Evolutionary conservation across 2,329 filamentous ascomycete genomes (phyloP).

Genomic region (Ascochyta fabae): DNA sequence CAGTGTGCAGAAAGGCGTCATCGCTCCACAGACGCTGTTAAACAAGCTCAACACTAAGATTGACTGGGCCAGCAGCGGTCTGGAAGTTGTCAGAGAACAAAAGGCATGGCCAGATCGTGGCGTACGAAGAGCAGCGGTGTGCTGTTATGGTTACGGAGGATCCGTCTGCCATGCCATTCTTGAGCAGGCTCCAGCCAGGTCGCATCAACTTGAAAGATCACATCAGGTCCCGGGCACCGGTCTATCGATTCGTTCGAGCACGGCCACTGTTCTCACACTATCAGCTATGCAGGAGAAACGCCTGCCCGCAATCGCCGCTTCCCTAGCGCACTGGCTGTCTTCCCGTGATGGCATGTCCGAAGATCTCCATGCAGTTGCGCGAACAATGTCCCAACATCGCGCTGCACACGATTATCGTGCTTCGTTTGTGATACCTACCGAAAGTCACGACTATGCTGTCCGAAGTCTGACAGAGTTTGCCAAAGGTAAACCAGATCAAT

Average conservation of each 20-base stretch:
- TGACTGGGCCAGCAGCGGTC: slow-evolving; percentile 26
- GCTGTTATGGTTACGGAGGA: slow-evolving; percentile 55
- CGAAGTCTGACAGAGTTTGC: slow-evolving; percentile 23
- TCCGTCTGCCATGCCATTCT: slow-evolving; percentile 53
- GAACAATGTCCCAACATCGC: slow-evolving; percentile 41
- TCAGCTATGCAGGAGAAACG: slow-evolving; percentile 46
- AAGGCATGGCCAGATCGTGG: slow-evolving; percentile 29
- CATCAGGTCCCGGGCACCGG: not conserved
- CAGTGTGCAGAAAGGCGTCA: slow-evolving; percentile 45
- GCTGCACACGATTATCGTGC: slow-evolving; percentile 43
- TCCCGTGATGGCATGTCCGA: slow-evolving; percentile 19
- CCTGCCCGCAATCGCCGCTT: slow-evolving; percentile 26
- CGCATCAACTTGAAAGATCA: not conserved
- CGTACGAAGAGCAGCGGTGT: slow-evolving; percentile 49
- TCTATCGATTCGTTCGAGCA: not conserved
- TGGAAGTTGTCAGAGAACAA: slow-evolving; percentile 13
- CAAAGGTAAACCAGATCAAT: slow-evolving; percentile 12
- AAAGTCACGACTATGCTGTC: slow-evolving; percentile 27
- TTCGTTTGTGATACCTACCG: slow-evolving; percentile 28
- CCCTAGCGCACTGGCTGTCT: slow-evolving; percentile 33
- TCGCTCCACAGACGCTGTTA: slow-evolving; percentile 35
- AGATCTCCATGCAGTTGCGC: slow-evolving; percentile 28
- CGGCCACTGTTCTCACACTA: slow-evolving; percentile 26
- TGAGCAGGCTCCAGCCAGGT: slow-evolving; percentile 38
- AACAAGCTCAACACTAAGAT: slow-evolving; percentile 44